Conservation (phyloP, 2,329 filamentous ascomycete species). For the Scleromitrula shiraiana region DNA sequence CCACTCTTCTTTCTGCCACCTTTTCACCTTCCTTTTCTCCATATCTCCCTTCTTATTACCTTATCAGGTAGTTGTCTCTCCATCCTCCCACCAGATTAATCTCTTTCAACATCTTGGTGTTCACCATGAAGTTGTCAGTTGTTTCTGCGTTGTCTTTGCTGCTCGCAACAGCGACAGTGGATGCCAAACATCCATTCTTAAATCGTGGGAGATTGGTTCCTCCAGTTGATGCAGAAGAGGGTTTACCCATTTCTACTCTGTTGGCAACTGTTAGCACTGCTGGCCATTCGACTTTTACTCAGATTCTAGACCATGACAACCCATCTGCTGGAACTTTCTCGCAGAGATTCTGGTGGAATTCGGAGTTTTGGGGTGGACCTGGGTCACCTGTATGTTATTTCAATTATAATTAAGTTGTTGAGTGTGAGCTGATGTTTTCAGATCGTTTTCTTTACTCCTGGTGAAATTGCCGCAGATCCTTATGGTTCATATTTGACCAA, state of each 20-base stretch:
- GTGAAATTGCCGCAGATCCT: slow-evolving; percentile 39
- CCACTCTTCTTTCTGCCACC: background rate
- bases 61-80: too few relatives aligned
- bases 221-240: slow-evolving; percentile 19
- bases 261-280: slow-evolving; percentile 13
- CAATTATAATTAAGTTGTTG: slow-evolving; percentile 1
- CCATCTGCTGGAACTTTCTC: slow-evolving; percentile 47
- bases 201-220: slow-evolving; percentile 19
- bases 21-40: background rate
- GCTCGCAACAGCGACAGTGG: slow-evolving; percentile 6
- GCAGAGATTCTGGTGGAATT: slow-evolving; percentile 46
- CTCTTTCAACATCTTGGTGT: background rate
- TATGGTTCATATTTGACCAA: slow-evolving; percentile 45
- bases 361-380: slow-evolving; percentile 43
- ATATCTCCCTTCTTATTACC: too few relatives aligned
- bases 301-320: slow-evolving; percentile 51
- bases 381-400: slow-evolving; percentile 41
- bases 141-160: background rate
- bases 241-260: slow-evolving; percentile 4
- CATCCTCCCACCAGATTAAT: background rate
- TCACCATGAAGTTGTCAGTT: slow-evolving; percentile 22
- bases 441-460: slow-evolving; percentile 44
- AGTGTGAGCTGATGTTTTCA: slow-evolving; percentile 14
- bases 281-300: slow-evolving; percentile 29
- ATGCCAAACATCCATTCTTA: slow-evolving; percentile 15